A percentile compares a stretch with the other conserved stretches of the same genome.
These are phyloP conservation scores for Aspergillus hancockii DNA, from an alignment of 495 filamentous ascomycete genomes.

Conservation along the genomic window DNA sequence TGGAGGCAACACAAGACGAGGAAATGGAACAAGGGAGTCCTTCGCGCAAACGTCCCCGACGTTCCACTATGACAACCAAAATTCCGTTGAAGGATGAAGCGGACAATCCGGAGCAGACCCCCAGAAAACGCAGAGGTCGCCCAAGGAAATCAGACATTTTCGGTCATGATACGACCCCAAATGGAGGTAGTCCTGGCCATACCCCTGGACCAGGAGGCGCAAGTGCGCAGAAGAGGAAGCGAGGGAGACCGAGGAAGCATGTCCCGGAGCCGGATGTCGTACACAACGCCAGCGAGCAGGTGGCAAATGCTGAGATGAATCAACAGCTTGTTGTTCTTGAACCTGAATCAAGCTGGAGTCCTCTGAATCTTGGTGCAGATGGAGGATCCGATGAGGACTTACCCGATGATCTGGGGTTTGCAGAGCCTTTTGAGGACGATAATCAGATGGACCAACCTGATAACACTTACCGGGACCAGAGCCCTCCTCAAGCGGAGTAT, in stretches of 20 bases:
- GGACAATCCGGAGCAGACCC: slow-evolving; percentile 35
- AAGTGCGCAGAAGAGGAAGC: slow-evolving; percentile 32
- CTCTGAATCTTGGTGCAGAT: slow-evolving; percentile 29
- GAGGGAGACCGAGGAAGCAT: slow-evolving; percentile 44
- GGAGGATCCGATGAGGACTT: slow-evolving; percentile 20
- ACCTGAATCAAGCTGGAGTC: slow-evolving; percentile 22
- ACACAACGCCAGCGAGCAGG: slow-evolving; percentile 19
- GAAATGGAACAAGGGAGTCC: slow-evolving; percentile 34
- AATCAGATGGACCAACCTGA: slow-evolving; percentile 18
- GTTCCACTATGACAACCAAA: slow-evolving; percentile 50
- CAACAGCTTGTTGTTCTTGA: slow-evolving; percentile 17
- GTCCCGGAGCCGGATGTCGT: slow-evolving; percentile 24
- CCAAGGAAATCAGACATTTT: slow-evolving; percentile 45
- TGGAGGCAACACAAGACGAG: slow-evolving; percentile 58
- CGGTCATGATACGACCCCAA: slow-evolving; percentile 34
- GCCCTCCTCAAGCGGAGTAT: slow-evolving; percentile 13
- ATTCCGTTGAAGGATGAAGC: slow-evolving; percentile 55
- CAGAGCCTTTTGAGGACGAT: slow-evolving; percentile 28
- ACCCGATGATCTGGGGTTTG: slow-evolving; percentile 13
- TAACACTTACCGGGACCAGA: slow-evolving; percentile 6
- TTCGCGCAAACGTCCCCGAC: slow-evolving; percentile 37
- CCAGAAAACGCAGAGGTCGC: slow-evolving; percentile 42
- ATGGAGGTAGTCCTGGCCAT: slow-evolving; percentile 36
- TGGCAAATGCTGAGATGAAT: slow-evolving; percentile 7
- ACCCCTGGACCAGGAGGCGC: slow-evolving; percentile 29